phyloP scores from a whole-genome alignment of 805 yeast species.

The Candida vartiovaarae region DNA sequence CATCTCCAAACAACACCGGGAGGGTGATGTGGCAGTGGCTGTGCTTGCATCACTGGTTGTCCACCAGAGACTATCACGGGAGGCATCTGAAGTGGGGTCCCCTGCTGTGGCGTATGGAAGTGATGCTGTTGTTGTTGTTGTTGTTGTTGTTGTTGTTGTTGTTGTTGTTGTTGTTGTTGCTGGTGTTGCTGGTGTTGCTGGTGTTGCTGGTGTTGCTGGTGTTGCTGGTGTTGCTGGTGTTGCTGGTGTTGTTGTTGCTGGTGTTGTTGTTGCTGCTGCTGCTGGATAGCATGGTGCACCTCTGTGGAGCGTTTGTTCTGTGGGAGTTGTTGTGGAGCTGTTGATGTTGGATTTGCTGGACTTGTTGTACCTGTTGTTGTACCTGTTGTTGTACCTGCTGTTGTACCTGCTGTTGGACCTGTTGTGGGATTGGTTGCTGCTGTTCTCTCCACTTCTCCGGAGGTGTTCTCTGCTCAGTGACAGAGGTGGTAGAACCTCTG shows the following conservation, averaged over 20 bases:
- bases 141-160: neutral
- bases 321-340: too few species aligned
- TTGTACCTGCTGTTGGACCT: neutral
- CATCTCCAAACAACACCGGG: slow-evolving; percentile 12
- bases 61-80: neutral
- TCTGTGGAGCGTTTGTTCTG: too few species aligned
- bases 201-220: slow-evolving; percentile 1
- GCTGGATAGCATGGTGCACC: neutral
- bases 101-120: slow-evolving; percentile 3
- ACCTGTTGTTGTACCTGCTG: slow-evolving; percentile 2
- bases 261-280: slow-evolving; percentile 1
- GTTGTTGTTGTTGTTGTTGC: slow-evolving; percentile 5
- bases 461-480: neutral
- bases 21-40: slow-evolving; percentile 5
- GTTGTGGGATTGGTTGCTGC: neutral
- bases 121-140: neutral
- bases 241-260: neutral
- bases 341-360: too few species aligned
- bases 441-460: neutral
- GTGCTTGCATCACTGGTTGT: slow-evolving; percentile 3
- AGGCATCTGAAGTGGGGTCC: neutral
- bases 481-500: slow-evolving; percentile 10
- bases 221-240: too few species aligned
- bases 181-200: slow-evolving; percentile 3
- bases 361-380: neutral